Base-by-base conservation (phyloP, 73 alveolate genomes). In the Breviolum minutum region DNA sequence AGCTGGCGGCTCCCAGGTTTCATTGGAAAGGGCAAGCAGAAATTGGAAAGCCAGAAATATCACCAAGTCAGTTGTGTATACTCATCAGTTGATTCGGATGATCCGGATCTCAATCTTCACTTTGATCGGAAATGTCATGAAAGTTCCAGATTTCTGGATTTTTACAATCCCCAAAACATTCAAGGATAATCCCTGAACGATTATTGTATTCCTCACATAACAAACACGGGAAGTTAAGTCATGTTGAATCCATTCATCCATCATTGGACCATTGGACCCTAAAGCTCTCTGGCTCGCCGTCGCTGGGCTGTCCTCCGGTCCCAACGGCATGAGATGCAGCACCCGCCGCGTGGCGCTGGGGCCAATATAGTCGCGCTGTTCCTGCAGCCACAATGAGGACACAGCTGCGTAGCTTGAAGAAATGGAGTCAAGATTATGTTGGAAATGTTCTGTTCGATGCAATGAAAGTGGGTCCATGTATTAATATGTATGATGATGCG, bases 321-420 rank as follows among this genome's bases (percentile, higher is more conserved):
- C 96, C 87, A 89, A 12, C 29, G 96, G 87, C 86, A 89, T 89
- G 74, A 89, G 87, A 20, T 89, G 96, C 87, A 89, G 27, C 96
- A 89, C 96, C 68, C 96, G 96, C n/a, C 96, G 96, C 63, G 62
- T 74, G 73, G 16, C 96, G 30, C 30, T 66, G 96, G 96, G 96
- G 8, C 96, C 96, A 73, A 89, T 89, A 73, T 69, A 89, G 62
- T 89, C 96, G 29, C 86, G 96, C 73, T 89, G 96, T 61, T 89
- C 96, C 96, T 89, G 87, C 5, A 2, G 54, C 54, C 54, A 40
- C 54, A 40, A 40, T 40, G 54, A 40, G 54, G 54, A 3, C 54
- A 40, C 54, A 3, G 54, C 54, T 40, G 3, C 54, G 0, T 40
- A 40, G 54, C 54, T 40, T 40, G 0, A 40, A 40, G 54, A 40